These are phyloP conservation scores for Aspergillus fumigatus DNA, from an alignment of 2,329 filamentous ascomycete genomes.

Conservation along the genomic window DNA sequence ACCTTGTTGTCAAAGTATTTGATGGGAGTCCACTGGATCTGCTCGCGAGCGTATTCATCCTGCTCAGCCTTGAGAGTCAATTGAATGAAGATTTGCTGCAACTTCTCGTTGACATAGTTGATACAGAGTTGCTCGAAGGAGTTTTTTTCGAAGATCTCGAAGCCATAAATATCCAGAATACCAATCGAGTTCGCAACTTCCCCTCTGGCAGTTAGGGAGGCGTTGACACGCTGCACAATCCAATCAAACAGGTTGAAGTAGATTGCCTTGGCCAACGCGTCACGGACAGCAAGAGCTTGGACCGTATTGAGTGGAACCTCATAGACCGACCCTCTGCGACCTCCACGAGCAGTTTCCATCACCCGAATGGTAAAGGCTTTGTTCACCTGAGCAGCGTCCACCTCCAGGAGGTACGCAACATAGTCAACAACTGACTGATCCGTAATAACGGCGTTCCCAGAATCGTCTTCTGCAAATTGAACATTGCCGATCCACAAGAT, in stretches of 20 bases:
- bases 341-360: constrained; percentile 65
- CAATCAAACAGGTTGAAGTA: constrained; percentile 98
- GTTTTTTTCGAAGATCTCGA: constrained; percentile 99
- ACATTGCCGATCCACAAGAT: constrained; percentile 95
- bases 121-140: constrained; percentile 99
- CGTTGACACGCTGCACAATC: constrained; percentile 91
- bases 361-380: constrained; percentile 87
- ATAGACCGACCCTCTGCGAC: constrained; percentile 62
- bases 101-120: constrained; percentile 99
- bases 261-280: constrained; percentile 90
- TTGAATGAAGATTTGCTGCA: constrained; percentile 99
- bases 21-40: constrained; percentile 98
- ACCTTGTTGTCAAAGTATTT: constrained; percentile 99
- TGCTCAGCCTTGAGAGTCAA: constrained; percentile 94
- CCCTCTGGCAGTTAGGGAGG: constrained; percentile 75
- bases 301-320: constrained; percentile 78
- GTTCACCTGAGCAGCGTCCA: constrained; percentile 72
- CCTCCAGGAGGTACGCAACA: constrained; percentile 87
- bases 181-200: constrained; percentile 79
- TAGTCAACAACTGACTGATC: constrained; percentile 94
- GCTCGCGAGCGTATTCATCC: constrained; percentile 91
- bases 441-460: constrained; percentile 77
- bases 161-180: constrained; percentile 98
- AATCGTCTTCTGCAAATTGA: constrained; percentile 82
- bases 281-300: constrained; percentile 80